Percentiles rank a stretch among this genome's conserved stretches.
phyloP scores from a whole-genome alignment of 768 basidiomycete species.

The Boletus vermiculosoides region DNA sequence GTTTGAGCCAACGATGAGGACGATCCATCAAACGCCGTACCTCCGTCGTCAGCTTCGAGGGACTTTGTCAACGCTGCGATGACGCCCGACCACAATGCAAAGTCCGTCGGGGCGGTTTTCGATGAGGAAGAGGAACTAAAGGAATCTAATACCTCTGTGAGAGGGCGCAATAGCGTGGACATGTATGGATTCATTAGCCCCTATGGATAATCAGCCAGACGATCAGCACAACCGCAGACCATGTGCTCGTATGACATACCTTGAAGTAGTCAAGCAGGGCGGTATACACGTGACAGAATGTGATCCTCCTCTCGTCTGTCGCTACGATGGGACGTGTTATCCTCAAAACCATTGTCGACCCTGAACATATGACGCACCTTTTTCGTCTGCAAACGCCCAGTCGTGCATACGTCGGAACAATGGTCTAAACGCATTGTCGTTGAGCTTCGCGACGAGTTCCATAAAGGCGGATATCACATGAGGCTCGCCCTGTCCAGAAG shows the following conservation, averaged over 20 bases:
- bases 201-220: constrained; percentile 35
- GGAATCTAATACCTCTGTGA: constrained; percentile 57
- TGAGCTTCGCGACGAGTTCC: constrained; percentile 88
- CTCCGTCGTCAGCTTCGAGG: constrained; percentile 75
- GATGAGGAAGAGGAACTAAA: constrained; percentile 38
- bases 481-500: constrained; percentile 45
- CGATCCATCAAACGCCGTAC: constrained; percentile 41
- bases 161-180: constrained; percentile 67
- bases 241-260: constrained; percentile 40
- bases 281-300: constrained; percentile 73
- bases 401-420: constrained; percentile 90
- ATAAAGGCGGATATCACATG: constrained; percentile 71
- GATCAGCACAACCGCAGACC: not conserved
- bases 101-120: constrained; percentile 29
- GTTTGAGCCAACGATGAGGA: not conserved
- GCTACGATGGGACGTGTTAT: constrained; percentile 5
- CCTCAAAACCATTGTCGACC: not conserved
- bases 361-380: constrained; percentile 35
- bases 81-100: constrained; percentile 60
- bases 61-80: constrained; percentile 65
- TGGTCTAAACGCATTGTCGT: constrained; percentile 88
- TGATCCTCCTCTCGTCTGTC: constrained; percentile 52
- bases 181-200: constrained; percentile 91
- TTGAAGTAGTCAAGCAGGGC: constrained; percentile 85
- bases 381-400: constrained; percentile 79